Evolutionary conservation across 192 early-diverging fungal species (phyloP).

Genomic region (Umbelopsis vinacea): DNA sequence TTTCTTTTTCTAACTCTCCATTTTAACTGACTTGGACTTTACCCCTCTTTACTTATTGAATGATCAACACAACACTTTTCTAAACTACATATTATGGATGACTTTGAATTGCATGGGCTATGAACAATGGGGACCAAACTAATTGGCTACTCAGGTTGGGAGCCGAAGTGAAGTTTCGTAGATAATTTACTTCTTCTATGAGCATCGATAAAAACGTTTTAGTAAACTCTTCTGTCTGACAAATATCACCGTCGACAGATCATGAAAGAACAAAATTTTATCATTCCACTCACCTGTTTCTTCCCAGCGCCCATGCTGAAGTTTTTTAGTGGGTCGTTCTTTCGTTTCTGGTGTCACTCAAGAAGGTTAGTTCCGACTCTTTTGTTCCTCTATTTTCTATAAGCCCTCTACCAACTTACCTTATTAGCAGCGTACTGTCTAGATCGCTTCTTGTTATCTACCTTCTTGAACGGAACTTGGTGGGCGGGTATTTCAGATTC

Average conservation of each 20-base stretch:
- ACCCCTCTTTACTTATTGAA: too few relatives aligned
- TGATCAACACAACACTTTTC: too few relatives aligned
- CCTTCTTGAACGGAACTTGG: constrained; percentile 7
- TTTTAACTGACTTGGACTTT: too few relatives aligned
- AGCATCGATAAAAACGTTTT: background rate
- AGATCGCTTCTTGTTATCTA: constrained; percentile 6
- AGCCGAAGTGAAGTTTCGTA: too few relatives aligned
- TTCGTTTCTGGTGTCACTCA: background rate
- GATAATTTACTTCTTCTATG: background rate
- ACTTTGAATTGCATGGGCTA: too few relatives aligned
- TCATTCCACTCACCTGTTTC: background rate
- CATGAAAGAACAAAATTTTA: background rate
- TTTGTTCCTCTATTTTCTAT: too few relatives aligned
- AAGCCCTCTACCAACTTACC: background rate
- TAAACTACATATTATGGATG: too few relatives aligned
- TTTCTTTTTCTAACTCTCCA: too few relatives aligned
- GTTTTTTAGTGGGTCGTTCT: background rate
- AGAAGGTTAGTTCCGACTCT: background rate
- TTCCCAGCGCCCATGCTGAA: constrained; percentile 14
- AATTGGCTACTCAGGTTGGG: too few relatives aligned
- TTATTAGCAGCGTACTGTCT: constrained; percentile 4
- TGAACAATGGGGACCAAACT: too few relatives aligned
- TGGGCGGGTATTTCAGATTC: constrained; percentile 3
- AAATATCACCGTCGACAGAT: background rate
- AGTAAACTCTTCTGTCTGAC: background rate